Evolutionary conservation across 176 grass and related monocot species (phyloP), one percentile per base, ranked within the genome.

Genomic region (Miscanthus lutarioriparius): DNA sequence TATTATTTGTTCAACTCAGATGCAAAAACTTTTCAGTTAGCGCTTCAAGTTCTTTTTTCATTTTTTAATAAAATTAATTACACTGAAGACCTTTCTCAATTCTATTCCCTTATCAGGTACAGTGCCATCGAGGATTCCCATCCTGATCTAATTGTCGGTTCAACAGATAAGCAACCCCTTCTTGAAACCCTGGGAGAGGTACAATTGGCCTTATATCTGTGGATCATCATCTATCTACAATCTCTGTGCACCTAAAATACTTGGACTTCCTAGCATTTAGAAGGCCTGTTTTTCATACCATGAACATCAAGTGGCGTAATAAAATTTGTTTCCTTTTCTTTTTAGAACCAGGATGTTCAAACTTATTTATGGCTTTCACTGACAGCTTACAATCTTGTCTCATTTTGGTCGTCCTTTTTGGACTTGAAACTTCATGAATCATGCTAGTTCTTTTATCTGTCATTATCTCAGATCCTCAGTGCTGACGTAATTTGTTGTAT

Each of bases 141-240:
- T 78, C 87, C 93, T 78, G 91, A 95, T 69, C 68, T 91, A 51
- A 82, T 91, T 85, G 70, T 98, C 25, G 80, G 93, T 74, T 89
- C 91, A 89, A 98, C 93, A 72, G 86, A 95, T 82, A 91, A 90
- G 74, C 96, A 95, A 69, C 77, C 96, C 61, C 91, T 95, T 83
- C 92, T 98, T 80, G 96, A 98, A 93, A 93, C 93, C 87, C 91
- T 93, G 41, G 93, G 96, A 78, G 96, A 98, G 96, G 91, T 97
- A 84, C 26, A 84, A 23, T 80, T 49, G 2, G 15, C 59, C 23
- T 44, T 61, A 27, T 82, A 64, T 28, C 39, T n/a, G 22, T 77
- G 27, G 11, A 78, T 90, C 17, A 66, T 73, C 20, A n/a, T 77
- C 85, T 67, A 23, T 5, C 35, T 36, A 36, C 35, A 36, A 36